Evolutionary conservation across 2,329 filamentous ascomycete genomes (phyloP), one percentile per base, ranked within the genome.

Genomic region (Fonsecaea erecta): DNA sequence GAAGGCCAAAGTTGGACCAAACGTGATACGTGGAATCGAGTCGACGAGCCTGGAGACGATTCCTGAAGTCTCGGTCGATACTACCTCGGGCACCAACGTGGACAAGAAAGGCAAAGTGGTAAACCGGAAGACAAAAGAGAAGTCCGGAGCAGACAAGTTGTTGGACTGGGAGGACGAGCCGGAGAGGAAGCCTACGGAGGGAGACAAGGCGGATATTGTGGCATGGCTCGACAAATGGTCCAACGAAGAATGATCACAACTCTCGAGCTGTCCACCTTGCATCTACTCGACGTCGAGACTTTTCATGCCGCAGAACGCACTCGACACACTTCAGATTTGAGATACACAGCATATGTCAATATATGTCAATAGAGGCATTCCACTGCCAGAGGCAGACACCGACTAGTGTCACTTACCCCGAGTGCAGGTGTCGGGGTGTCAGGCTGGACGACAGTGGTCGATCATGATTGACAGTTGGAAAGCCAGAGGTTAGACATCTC

Each of bases 101-200:
- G 62, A 62, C 26, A 62, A 63, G 30, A 64, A 60, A 37, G 62
- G 62, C 21, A 60, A 63, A 14, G 67, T 66, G n/a, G 32, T 60
- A 12, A 70, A 72, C 40, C 62, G 70, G 4, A 72, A 70, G 65
- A 69, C 67, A 24, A 71, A 70, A 46, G 68, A 69, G 26, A 72
- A 70, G 60, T 66, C 69, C 16, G 64, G 58, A 35, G 51, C 48
- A 53, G 70, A 72, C 16, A 66, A 70, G 59, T 62, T 71, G n/a
- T 37, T 72, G 21, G 69, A 72, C 51, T 72, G 70, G 70, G 70
- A 72, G n/a, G 70, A 71, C 54, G 69, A 70, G 63, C 68, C 69
- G 6, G 59, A 51, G 28, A 63, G 65, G 52, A 58, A 61, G 34
- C 55, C 60, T 12, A 43, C 32, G 6, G 64, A 69, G 32, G 68